Evolutionary conservation across 2,329 filamentous ascomycete species (phyloP), one percentile per base, ranked within the genome.

Genomic region (Aspergillus sojae): DNA sequence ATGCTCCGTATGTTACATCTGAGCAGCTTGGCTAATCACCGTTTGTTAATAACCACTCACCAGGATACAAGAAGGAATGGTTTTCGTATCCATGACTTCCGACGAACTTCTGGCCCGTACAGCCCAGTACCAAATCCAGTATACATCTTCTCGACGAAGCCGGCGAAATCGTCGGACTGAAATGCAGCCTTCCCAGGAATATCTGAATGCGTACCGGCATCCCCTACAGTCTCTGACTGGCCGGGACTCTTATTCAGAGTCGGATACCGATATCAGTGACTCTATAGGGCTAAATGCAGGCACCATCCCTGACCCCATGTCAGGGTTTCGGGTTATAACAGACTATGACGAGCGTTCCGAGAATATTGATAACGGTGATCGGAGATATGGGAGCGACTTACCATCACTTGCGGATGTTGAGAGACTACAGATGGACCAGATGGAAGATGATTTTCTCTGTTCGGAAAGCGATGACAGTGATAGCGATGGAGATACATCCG

Each of bases 41-140:
- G 68, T 83, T 71, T 57, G 62, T 62, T 65, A 58, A 61, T 53
- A 9, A 28, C n/a, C 26, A n/a, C 39, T 58, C 16, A 60, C 54
- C 74, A 94, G 92, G 60, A 89, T 97, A 59, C 90, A 94, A 78
- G 91, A 96, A 84, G 94, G 95, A 52, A 90, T 97, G 85, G 87
- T 98, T 1, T 97, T 97, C 73, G 85, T 98, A 32, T 87, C 92
- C 53, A 97, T 97, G 94, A 86, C 88, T 46, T 86, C 89, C 43
- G 89, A 96, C 68, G 89, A 95, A 64, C 81, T 95, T 1, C 79
- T 95, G 50, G 86, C 83, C 23, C 85, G 89, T 62, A 95, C 92
- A 12, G 86, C 90, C 7, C 85, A 88, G 64, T 94, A 94, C 74
- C 87, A 92, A 68, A 89, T 94, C 30, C 87, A 90, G 69, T 92